These are phyloP conservation scores for Cardamine resedifolia DNA, from an alignment of 345 rosid species.

Conservation along the genomic window DNA sequence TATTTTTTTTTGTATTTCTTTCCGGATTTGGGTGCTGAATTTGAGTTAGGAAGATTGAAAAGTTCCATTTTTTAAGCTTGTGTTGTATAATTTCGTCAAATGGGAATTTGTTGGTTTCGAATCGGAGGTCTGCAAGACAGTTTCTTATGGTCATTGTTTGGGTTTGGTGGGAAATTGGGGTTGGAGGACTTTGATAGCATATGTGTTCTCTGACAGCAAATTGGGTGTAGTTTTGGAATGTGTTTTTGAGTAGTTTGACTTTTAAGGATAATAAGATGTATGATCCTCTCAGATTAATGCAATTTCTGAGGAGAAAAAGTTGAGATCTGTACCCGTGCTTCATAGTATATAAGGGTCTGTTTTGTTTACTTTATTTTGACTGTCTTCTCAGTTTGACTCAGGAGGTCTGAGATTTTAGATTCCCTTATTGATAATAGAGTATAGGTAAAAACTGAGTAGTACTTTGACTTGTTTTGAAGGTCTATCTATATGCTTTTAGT, in stretches of 20 bases:
- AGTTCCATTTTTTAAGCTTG: not conserved
- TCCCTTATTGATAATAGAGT: slow-evolving; percentile 14
- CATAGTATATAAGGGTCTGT: not conserved
- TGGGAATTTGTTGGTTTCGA: not conserved
- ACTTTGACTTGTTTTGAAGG: slow-evolving; percentile 4
- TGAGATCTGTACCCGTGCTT: slow-evolving; percentile 27
- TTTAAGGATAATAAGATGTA: slow-evolving; percentile 13
- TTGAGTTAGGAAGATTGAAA: slow-evolving; percentile 12
- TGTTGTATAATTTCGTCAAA: not conserved
- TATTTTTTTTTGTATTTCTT: not conserved
- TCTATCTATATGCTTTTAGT: not conserved
- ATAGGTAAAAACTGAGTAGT: slow-evolving; percentile 2
- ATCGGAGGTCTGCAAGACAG: not conserved
- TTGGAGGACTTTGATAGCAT: not conserved
- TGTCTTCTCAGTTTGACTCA: slow-evolving; percentile 23
- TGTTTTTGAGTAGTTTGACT: slow-evolving; percentile 26
- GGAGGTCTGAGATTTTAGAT: slow-evolving; percentile 11
- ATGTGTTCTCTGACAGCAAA: not conserved
- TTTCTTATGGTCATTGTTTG: slow-evolving; percentile 13
- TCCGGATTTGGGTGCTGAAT: not conserved
- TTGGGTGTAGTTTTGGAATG: slow-evolving; percentile 18
- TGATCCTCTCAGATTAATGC: slow-evolving; percentile 21
- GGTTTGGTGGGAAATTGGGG: not conserved
- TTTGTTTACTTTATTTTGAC: slow-evolving; percentile 21
- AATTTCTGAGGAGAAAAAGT: not conserved